Evolutionary conservation across 129 eudicot genomes (phyloP).

Genomic region (Artemisia argyi): DNA sequence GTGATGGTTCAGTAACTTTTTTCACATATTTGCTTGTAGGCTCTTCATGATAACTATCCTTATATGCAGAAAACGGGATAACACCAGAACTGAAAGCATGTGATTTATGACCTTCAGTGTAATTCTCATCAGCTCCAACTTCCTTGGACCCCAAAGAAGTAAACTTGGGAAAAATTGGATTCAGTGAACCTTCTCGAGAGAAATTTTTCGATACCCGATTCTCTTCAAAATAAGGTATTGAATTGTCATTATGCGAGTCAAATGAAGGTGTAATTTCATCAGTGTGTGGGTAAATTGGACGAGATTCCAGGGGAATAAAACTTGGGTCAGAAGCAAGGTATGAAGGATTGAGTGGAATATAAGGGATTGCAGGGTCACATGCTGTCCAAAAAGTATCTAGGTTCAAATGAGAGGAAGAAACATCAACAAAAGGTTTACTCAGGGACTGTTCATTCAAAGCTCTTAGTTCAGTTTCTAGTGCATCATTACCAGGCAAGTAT

Average conservation of each 20-base stretch:
- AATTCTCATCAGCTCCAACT: no score
- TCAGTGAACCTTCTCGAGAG: background rate
- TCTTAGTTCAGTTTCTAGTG: constrained; percentile 21
- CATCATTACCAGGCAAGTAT: constrained; percentile 8
- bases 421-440: constrained; percentile 7
- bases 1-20: no score
- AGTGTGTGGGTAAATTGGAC: constrained; percentile 23
- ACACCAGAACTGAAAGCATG: no score
- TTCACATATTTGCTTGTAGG: no score
- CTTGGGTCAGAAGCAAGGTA: constrained; percentile 15
- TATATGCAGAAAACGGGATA: no score
- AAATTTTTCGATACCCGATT: background rate
- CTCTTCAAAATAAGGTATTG: constrained; percentile 23
- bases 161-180: constrained; percentile 23
- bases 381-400: constrained; percentile 16
- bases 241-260: constrained; percentile 11
- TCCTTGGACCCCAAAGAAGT: constrained; percentile 7
- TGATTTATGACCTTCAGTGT: no score
- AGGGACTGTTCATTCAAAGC: background rate
- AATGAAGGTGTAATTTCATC: constrained; percentile 12
- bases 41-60: no score
- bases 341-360: constrained; percentile 16
- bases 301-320: constrained; percentile 27
- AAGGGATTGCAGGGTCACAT: constrained; percentile 36
- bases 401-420: constrained; percentile 3